Percentiles rank a stretch among this genome's conserved stretches.
Evolutionary conservation across 805 yeast genomes (phyloP).

Genomic region (Sugiyamaella marilandica): DNA sequence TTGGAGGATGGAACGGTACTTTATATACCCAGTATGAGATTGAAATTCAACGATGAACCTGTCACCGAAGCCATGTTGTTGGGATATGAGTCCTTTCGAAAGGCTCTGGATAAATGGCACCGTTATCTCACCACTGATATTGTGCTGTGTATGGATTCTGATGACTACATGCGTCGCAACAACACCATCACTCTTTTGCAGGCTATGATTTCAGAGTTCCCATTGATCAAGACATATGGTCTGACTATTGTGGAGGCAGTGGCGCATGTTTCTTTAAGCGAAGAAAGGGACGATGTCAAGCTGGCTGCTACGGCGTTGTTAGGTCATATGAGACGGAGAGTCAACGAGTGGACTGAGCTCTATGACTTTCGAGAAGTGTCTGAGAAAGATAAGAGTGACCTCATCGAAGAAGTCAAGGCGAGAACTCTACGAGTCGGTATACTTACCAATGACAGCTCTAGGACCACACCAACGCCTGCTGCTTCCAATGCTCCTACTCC

Average conservation of each 20-base stretch:
- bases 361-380: slow-evolving; percentile 23
- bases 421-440: background rate
- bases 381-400: slow-evolving; percentile 24
- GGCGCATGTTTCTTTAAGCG: slow-evolving; percentile 45
- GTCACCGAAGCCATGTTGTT: slow-evolving; percentile 22
- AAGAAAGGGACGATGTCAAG: slow-evolving; percentile 73
- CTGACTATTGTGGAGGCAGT: slow-evolving; percentile 46
- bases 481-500: background rate
- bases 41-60: slow-evolving; percentile 12
- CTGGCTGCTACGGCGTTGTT: slow-evolving; percentile 51
- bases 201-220: slow-evolving; percentile 57
- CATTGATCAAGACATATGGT: slow-evolving; percentile 64
- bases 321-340: slow-evolving; percentile 26
- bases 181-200: slow-evolving; percentile 76
- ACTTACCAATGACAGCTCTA: background rate
- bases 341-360: slow-evolving; percentile 26
- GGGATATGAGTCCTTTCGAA: slow-evolving; percentile 36
- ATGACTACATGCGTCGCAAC: slow-evolving; percentile 72
- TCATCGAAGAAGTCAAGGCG: slow-evolving; percentile 14
- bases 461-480: slow-evolving; percentile 4
- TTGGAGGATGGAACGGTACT: slow-evolving; percentile 10
- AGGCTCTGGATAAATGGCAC: slow-evolving; percentile 53
- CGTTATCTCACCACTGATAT: slow-evolving; percentile 42
- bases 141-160: slow-evolving; percentile 37
- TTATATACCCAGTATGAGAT: slow-evolving; percentile 27